Conservation (phyloP, 2,329 filamentous ascomycete genomes). For the Alternaria conjuncta region DNA sequence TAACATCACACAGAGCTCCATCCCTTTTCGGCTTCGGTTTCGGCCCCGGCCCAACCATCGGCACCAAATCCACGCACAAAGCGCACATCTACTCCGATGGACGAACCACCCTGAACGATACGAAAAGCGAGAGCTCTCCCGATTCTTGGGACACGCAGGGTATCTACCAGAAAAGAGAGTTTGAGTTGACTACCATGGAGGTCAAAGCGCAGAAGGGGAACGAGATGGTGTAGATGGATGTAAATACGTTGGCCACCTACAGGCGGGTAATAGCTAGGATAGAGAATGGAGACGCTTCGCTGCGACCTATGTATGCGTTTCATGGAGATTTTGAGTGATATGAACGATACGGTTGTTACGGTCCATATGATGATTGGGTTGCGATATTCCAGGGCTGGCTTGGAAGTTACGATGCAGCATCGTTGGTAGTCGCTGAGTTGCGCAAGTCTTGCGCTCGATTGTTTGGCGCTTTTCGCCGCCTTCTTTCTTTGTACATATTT, state of each 20-base stretch:
- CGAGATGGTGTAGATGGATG: slow-evolving; percentile 4
- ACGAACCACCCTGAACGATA: slow-evolving; percentile 20
- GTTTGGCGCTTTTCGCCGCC: neutral
- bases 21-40: slow-evolving; percentile 12
- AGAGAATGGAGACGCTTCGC: slow-evolving; percentile 5
- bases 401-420: neutral
- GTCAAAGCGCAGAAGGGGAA: slow-evolving; percentile 8
- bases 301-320: neutral
- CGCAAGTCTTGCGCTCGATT: neutral
- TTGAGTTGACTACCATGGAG: slow-evolving; percentile 31
- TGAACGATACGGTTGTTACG: neutral
- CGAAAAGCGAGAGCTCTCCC: slow-evolving; percentile 11
- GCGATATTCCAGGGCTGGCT: neutral
- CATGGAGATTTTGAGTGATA: neutral
- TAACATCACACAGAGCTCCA: slow-evolving; percentile 2
- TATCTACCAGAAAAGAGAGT: slow-evolving; percentile 34
- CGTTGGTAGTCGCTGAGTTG: neutral
- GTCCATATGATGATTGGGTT: neutral
- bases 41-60: slow-evolving; percentile 13
- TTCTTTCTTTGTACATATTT: neutral
- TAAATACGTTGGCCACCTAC: neutral
- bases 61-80: slow-evolving; percentile 21
- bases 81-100: slow-evolving; percentile 31
- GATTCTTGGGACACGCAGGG: slow-evolving; percentile 36
- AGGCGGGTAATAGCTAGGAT: neutral